Evolutionary conservation across 2,329 filamentous ascomycete genomes (phyloP).

Genomic region (Sporothrix brasiliensis): DNA sequence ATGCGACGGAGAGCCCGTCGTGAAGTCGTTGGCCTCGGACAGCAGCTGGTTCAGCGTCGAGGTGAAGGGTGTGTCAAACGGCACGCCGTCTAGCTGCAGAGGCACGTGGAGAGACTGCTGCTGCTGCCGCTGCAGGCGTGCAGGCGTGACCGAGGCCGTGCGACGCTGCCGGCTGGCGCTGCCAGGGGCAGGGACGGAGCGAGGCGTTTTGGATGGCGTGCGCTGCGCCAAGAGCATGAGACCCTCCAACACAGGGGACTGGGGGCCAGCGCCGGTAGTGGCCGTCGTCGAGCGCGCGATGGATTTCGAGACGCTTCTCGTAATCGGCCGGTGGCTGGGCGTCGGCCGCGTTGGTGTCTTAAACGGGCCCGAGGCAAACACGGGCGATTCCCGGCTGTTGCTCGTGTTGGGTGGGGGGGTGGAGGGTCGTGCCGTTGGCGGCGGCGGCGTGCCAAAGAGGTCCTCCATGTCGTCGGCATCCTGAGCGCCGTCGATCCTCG

Average conservation of each 20-base stretch:
- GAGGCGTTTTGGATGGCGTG: conserved; percentile 53
- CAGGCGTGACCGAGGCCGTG: conserved; percentile 39
- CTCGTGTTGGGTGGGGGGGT: conserved; percentile 54
- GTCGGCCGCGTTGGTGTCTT: conserved; percentile 67
- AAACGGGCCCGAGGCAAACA: conserved; percentile 53
- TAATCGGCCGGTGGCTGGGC: conserved; percentile 63
- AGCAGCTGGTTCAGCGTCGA: conserved; percentile 66
- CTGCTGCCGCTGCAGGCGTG: conserved; percentile 21
- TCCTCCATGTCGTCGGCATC: conserved; percentile 49
- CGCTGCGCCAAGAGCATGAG: conserved; percentile 45
- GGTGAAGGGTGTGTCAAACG: conserved; percentile 61
- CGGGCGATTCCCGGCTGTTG: conserved; percentile 20
- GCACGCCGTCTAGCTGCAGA: conserved; percentile 43
- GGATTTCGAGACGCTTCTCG: conserved; percentile 62
- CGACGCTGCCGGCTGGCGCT: conserved; percentile 46
- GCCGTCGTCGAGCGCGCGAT: conserved; percentile 50
- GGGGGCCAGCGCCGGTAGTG: conserved; percentile 41
- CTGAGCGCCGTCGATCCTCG: conserved; percentile 39
- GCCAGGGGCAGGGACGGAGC: conserved; percentile 39
- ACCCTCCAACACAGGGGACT: conserved; percentile 49
- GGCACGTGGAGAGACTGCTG: conserved; percentile 41
- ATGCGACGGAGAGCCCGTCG: conserved; percentile 45
- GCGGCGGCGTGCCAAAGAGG: conserved; percentile 65
- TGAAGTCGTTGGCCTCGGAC: conserved; percentile 57
- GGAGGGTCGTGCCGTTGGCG: conserved; percentile 46